phyloP scores from a whole-genome alignment of 2,329 filamentous ascomycete species.

The Fusarium newnesense region DNA sequence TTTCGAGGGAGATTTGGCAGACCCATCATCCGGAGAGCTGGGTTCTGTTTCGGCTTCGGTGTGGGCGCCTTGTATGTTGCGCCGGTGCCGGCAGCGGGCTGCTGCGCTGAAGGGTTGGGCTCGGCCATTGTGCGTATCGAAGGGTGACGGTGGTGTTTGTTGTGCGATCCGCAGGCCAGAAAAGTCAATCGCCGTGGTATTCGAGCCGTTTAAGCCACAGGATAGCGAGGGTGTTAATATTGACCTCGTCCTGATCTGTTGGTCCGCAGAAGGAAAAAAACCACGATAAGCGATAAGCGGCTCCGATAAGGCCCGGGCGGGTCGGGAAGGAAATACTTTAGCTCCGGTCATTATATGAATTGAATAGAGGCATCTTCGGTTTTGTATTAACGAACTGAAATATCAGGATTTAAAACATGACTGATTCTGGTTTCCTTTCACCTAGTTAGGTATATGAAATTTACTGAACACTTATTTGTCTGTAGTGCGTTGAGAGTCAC shows the following conservation, averaged over 20 bases:
- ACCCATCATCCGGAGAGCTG: slow-evolving; percentile 81
- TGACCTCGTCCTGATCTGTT: slow-evolving; percentile 18
- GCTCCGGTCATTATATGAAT: slow-evolving; percentile 15
- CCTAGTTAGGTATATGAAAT: no score
- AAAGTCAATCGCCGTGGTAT: slow-evolving; percentile 1
- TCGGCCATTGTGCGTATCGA: slow-evolving; percentile 37
- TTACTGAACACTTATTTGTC: not conserved
- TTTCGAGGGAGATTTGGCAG: slow-evolving; percentile 84
- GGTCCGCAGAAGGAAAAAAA: slow-evolving; percentile 34
- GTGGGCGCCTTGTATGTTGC: slow-evolving; percentile 47
- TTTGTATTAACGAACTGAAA: not conserved
- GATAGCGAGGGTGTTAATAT: slow-evolving; percentile 23
- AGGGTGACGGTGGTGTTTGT: not conserved
- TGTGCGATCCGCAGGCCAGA: not conserved
- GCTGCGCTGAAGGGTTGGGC: slow-evolving; percentile 35
- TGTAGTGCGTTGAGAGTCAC: not conserved
- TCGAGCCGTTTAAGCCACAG: slow-evolving; percentile 13
- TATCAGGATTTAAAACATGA: not conserved
- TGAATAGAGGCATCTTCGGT: not conserved
- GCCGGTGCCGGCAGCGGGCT: slow-evolving; percentile 41
- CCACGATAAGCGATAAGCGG: slow-evolving; percentile 17
- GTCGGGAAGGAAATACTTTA: slow-evolving; percentile 41
- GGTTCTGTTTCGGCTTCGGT: slow-evolving; percentile 68
- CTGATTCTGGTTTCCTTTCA: not conserved
- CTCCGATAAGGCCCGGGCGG: slow-evolving; percentile 35